Base-by-base conservation (phyloP, 768 basidiomycete genomes). In the Suillus subalutaceus region DNA sequence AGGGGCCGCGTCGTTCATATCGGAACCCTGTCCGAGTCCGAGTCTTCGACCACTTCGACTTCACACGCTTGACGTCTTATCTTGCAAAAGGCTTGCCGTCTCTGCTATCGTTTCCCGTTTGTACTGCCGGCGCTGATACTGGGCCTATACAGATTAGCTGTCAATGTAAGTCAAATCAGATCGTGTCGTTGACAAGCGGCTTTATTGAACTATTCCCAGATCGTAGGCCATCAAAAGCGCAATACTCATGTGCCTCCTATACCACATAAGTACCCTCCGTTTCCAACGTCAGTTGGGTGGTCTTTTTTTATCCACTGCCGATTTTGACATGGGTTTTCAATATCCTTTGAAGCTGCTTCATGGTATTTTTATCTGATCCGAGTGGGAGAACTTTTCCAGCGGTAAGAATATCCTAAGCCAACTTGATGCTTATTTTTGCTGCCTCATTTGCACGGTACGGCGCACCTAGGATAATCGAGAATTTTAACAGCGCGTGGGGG, bases 11-110 rank as follows among this genome's bases (percentile, higher is more conserved):
- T 52, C 16, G 15, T 52, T 52, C 26, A 16, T 52, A 52, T 52
- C 26, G 26, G 52, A 52, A 52, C 52, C 23, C 18, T 44, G 18
- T 44, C 43, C 23, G 48, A 23, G 46, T 48, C 6, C 13, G 26
- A 52, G 50, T 52, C 52, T 52, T 52, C 52, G 52, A 52, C 52
- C 16, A 52, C 26, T 52, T 52, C 52, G 26, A 52, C 26, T 52
- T 52, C 52, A 52, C 52, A 52, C 52, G 15, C 26, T 26, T 30
- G 26, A 30, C 52, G 10, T 30, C 26, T 52, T 52, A 26, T 52
- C 50, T 52, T 52, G 15, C 23, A 26, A 52, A 26, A 4, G 50
- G 48, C 48, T 15, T 50, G 48, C 23, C 6, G 26, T 26, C 13
- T 52, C 26, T 52, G 23, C 12, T 48, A 23, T 50, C 50, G 23